Conservation (phyloP, 345 rosid species). For the Melaleuca quinquenervia region DNA sequence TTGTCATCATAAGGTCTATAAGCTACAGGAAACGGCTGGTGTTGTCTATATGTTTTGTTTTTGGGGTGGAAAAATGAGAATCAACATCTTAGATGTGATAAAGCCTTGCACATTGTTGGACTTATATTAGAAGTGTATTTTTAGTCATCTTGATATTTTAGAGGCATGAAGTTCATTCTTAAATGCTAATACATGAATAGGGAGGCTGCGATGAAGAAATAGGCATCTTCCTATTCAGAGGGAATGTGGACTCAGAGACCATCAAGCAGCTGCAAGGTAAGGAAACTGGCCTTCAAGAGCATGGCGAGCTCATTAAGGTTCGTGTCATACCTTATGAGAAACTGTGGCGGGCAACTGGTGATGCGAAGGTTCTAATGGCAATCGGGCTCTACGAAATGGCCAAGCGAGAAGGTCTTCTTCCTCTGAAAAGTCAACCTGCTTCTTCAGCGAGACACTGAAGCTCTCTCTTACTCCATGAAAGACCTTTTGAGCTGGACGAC, state of each 20-base stretch:
- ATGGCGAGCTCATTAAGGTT: slow-evolving; percentile 80
- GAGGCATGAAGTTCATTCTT: neutral
- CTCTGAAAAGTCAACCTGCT: neutral
- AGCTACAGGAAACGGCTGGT: neutral
- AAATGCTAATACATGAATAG: slow-evolving; percentile 19
- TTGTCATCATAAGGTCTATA: neutral
- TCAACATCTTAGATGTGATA: neutral
- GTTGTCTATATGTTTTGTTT: neutral
- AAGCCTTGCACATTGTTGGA: neutral
- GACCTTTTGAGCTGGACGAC: neutral
- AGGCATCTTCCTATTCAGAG: slow-evolving; percentile 59
- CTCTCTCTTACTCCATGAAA: neutral
- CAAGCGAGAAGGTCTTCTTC: slow-evolving; percentile 41
- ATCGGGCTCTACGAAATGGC: slow-evolving; percentile 82
- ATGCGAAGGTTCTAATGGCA: slow-evolving; percentile 63
- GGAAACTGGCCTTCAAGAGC: slow-evolving; percentile 64
- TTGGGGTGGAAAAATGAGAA: neutral
- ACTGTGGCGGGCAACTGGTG: slow-evolving; percentile 73
- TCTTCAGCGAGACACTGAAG: neutral
- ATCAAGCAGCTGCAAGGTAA: slow-evolving; percentile 67
- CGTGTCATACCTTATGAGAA: slow-evolving; percentile 44
- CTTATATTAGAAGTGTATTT: neutral
- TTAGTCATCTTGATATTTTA: neutral
- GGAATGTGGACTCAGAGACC: slow-evolving; percentile 38
- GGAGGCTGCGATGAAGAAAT: slow-evolving; percentile 97